Evolutionary conservation across 1,284 basidiomycete species (phyloP).

Genomic region (Puccinia novopanici): DNA sequence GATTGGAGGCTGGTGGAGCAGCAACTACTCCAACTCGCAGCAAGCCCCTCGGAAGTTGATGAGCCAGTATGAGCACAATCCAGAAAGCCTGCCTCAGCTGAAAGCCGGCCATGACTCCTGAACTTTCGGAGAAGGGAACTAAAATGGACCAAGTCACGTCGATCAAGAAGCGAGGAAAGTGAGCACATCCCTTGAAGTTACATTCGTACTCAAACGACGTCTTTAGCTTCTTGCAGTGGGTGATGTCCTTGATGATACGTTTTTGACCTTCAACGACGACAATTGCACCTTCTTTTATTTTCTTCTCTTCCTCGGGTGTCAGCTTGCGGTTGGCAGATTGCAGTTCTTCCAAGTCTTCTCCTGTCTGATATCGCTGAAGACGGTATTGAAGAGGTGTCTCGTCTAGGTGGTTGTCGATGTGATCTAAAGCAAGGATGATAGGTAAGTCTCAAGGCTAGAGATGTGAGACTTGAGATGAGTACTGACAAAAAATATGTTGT

Average conservation of each 20-base stretch:
- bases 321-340: conserved; percentile 84
- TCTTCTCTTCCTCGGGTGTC: conserved; percentile 81
- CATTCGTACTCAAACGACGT: conserved; percentile 96
- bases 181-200: conserved; percentile 77
- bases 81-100: background rate
- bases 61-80: background rate
- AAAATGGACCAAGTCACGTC: too few relatives aligned
- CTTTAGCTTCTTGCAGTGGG: conserved; percentile 93
- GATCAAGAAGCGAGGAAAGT: too few relatives aligned
- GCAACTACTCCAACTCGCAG: background rate
- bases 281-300: conserved; percentile 92
- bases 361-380: conserved; percentile 98
- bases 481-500: conserved; percentile 92
- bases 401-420: conserved; percentile 96
- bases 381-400: conserved; percentile 98
- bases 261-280: conserved; percentile 90
- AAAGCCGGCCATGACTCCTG: background rate
- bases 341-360: conserved; percentile 96
- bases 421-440: conserved; percentile 58
- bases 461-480: conserved; percentile 29
- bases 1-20: background rate
- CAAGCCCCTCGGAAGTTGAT: background rate
- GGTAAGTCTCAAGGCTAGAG: background rate
- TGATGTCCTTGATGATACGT: conserved; percentile 88
- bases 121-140: background rate